phyloP scores from a whole-genome alignment of 2,329 filamentous ascomycete species.

The Pseudogymnoascus sp. region DNA sequence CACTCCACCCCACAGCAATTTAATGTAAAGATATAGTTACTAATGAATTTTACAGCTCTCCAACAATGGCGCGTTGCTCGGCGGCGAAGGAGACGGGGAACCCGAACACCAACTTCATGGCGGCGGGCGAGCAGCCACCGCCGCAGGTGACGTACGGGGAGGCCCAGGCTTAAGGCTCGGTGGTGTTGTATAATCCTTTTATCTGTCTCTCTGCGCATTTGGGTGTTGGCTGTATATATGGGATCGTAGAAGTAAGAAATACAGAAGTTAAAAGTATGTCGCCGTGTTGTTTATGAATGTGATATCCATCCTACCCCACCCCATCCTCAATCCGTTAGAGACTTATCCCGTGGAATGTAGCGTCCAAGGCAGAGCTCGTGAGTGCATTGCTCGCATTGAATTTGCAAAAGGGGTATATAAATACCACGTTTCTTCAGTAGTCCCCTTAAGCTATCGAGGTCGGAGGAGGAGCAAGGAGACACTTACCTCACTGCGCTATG shows the following conservation, averaged over 20 bases:
- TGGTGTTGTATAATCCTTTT: constrained; percentile 22
- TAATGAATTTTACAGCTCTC: constrained; percentile 53
- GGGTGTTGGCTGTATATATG: constrained; percentile 30
- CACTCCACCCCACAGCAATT: background rate
- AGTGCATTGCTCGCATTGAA: too few relatives aligned
- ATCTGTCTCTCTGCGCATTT: constrained; percentile 19
- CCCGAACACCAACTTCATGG: constrained; percentile 72
- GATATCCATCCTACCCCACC: background rate
- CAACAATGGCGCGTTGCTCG: constrained; percentile 96
- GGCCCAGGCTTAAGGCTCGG: constrained; percentile 15
- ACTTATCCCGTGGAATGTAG: background rate
- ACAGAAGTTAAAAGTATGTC: constrained; percentile 9
- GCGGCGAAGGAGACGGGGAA: constrained; percentile 80
- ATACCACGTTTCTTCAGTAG: too few relatives aligned
- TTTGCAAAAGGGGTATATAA: too few relatives aligned
- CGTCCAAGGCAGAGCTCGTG: too few relatives aligned
- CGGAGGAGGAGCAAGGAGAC: too few relatives aligned
- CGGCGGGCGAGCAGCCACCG: constrained; percentile 43
- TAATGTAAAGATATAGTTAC: constrained; percentile 9
- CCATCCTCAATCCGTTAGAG: too few relatives aligned
- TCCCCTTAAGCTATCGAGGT: too few relatives aligned
- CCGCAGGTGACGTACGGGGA: constrained; percentile 27
- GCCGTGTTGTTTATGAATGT: background rate
- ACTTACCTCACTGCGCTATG: too few relatives aligned
- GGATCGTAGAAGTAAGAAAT: constrained; percentile 15